A percentile compares a stretch with the other conserved stretches of the same genome.
These are phyloP conservation scores for Blumeria hordei DNA, from an alignment of 2,329 filamentous ascomycete genomes.

Conservation along the genomic window DNA sequence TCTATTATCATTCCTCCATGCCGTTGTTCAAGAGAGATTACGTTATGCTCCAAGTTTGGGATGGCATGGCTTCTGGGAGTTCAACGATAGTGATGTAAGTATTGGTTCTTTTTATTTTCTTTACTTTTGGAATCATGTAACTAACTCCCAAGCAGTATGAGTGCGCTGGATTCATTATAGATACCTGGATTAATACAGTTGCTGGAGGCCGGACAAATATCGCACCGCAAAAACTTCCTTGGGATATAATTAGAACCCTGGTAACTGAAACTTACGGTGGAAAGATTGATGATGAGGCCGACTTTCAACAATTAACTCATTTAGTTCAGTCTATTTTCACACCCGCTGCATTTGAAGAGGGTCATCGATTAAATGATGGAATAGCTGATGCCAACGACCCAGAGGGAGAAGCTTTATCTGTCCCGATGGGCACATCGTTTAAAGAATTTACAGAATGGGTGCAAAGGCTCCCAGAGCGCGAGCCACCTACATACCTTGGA, in stretches of 20 bases:
- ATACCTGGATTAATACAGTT: constrained; percentile 72
- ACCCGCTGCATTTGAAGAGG: constrained; percentile 72
- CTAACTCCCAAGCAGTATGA: constrained; percentile 45
- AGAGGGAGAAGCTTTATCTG: constrained; percentile 32
- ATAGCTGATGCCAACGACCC: constrained; percentile 19
- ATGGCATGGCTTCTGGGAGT: constrained; percentile 99
- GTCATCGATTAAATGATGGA: constrained; percentile 65
- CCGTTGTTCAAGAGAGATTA: constrained; percentile 81
- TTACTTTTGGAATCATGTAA: constrained; percentile 16
- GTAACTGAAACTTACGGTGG: constrained; percentile 90
- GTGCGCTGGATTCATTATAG: constrained; percentile 87
- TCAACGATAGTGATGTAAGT: constrained; percentile 96
- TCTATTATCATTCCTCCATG: constrained; percentile 80
- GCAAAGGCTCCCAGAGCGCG: constrained; percentile 71
- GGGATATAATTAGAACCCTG: constrained; percentile 82
- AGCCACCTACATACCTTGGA: constrained; percentile 86
- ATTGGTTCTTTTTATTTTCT: not conserved
- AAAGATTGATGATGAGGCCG: constrained; percentile 80
- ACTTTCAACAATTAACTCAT: constrained; percentile 48
- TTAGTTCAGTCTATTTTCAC: constrained; percentile 64
- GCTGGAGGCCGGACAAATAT: constrained; percentile 78
- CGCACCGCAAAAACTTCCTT: constrained; percentile 79
- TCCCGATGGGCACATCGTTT: constrained; percentile 61
- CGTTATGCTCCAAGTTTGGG: constrained; percentile 83
- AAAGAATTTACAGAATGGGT: constrained; percentile 83